Evolutionary conservation across 2,329 filamentous ascomycete genomes (phyloP), one percentile per base, ranked within the genome.

Genomic region (Knufia petricola): DNA sequence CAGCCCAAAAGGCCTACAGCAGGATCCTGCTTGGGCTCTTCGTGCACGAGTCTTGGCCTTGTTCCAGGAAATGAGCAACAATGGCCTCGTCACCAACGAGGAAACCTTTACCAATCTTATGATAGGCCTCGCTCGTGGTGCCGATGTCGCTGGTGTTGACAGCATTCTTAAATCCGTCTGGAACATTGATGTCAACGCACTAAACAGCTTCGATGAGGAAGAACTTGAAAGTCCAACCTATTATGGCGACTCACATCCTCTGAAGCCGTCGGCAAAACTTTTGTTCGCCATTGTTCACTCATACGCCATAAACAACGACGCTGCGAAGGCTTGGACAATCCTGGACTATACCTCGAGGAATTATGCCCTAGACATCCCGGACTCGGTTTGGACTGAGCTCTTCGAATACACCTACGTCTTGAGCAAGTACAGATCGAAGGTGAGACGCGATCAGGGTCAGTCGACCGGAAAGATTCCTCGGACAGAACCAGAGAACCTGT

Each of bases 241-340:
- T 1, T 72, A 77, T 37, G 60, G 68, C 1, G 58, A 56, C 0
- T 68, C 71, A 23, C 81, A 77, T 1, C 73, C 77, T 6, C 63
- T 83, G 26, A 67, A 70, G 44, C 85, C 86, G 1, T 78, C 76
- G 0, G 53, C 62, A 6, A 67, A 69, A 1, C 69, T 89, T 0
- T 70, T 90, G 19, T 70, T 77, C 48, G 75, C 81, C 7, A 66
- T 89, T n/a, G 81, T 82, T 4, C 80, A 87, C 59, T 69, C 73
- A 1, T 85, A 82, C 53, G 77, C 82, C n/a, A 74, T 72, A 52
- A 85, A 82, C 63, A 80, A 76, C 41, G 72, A 82, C 48, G 70
- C 87, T 3, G 61, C 70, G 1, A 68, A 72, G 1, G 84, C 78
- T 10, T 59, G 82, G 21, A 71, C 75, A 34, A 59, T 84, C 0